A percentile compares a stretch with the other conserved stretches of the same genome.
phyloP scores from a whole-genome alignment of 192 early-diverging fungal genomes.

The Phycomyces nitens region DNA sequence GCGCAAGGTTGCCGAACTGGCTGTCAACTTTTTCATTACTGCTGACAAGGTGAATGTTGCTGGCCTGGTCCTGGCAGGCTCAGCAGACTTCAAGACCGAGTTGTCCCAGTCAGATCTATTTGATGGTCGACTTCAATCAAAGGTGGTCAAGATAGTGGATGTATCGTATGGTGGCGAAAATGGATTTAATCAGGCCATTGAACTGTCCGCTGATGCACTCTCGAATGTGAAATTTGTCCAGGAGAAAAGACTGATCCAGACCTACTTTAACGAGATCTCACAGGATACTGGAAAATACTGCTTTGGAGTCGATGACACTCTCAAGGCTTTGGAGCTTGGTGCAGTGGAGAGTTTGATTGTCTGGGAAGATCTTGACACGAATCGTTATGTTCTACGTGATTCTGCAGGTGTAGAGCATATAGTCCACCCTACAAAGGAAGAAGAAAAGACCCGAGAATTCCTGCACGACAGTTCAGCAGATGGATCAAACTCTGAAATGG shows the following conservation, averaged over 20 bases:
- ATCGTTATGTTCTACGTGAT: constrained; percentile 79
- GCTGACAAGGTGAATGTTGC: constrained; percentile 75
- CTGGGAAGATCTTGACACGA: constrained; percentile 90
- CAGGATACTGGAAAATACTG: constrained; percentile 94
- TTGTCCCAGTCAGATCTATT: constrained; percentile 95
- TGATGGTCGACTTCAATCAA: constrained; percentile 83
- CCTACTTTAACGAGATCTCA: constrained; percentile 97
- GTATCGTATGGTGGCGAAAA: constrained; percentile 99
- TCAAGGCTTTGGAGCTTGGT: constrained; percentile 93
- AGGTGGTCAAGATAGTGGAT: constrained; percentile 92
- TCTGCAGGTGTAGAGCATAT: constrained; percentile 59
- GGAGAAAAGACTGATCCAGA: constrained; percentile 94
- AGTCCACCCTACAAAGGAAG: constrained; percentile 77
- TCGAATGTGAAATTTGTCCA: constrained; percentile 98
- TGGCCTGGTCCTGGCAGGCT: constrained; percentile 94
- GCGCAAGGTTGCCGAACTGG: constrained; percentile 95
- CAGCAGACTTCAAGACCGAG: constrained; percentile 98
- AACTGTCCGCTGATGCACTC: constrained; percentile 84
- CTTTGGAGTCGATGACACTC: constrained; percentile 93
- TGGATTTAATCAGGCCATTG: constrained; percentile 98
- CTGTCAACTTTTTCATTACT: constrained; percentile 94
- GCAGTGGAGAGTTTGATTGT: constrained; percentile 98
- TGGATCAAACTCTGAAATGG: constrained; percentile 64
- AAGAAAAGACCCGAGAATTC: constrained; percentile 80
- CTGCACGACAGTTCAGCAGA: constrained; percentile 36